Conservation (phyloP, 495 filamentous ascomycete species). For the Aspergillus haitiensis region DNA sequence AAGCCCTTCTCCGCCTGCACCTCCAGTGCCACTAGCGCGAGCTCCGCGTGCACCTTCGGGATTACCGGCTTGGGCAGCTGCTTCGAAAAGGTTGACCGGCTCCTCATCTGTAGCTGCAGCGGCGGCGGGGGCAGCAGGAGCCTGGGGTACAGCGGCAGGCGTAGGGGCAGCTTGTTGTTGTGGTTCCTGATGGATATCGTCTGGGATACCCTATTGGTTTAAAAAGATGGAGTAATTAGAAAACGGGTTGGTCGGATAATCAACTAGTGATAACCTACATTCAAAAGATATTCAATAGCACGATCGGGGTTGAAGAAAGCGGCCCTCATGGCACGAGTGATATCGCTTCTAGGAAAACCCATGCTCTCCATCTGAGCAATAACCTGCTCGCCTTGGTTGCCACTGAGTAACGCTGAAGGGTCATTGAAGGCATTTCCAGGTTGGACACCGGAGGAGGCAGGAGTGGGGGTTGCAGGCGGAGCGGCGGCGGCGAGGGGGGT, state of each 20-base stretch:
- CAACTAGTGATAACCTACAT: conserved; percentile 53
- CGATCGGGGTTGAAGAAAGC: conserved; percentile 96
- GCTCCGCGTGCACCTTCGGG: conserved; percentile 53
- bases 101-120: conserved; percentile 54
- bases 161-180: conserved; percentile 43
- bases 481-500: conserved; percentile 61
- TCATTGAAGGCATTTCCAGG: conserved; percentile 60
- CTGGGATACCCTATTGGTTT: conserved; percentile 76
- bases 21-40: conserved; percentile 51
- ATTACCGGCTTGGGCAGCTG: conserved; percentile 74
- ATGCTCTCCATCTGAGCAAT: conserved; percentile 96
- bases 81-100: conserved; percentile 90
- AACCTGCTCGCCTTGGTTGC: conserved; percentile 75
- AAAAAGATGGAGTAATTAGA: conserved; percentile 16
- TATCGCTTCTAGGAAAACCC: conserved; percentile 85
- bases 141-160: conserved; percentile 31
- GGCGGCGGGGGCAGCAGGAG: conserved; percentile 36
- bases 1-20: conserved; percentile 56
- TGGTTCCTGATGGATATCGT: conserved; percentile 72
- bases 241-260: conserved; percentile 1
- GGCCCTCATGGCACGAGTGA: conserved; percentile 90
- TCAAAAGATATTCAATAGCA: conserved; percentile 93
- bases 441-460: conserved; percentile 48
- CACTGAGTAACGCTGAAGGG: conserved; percentile 80
- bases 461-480: conserved; percentile 68